A percentile compares a stretch with the other conserved stretches of the same genome.
Conservation (phyloP, 2,329 filamentous ascomycete genomes). For the Epichloe typhina region DNA sequence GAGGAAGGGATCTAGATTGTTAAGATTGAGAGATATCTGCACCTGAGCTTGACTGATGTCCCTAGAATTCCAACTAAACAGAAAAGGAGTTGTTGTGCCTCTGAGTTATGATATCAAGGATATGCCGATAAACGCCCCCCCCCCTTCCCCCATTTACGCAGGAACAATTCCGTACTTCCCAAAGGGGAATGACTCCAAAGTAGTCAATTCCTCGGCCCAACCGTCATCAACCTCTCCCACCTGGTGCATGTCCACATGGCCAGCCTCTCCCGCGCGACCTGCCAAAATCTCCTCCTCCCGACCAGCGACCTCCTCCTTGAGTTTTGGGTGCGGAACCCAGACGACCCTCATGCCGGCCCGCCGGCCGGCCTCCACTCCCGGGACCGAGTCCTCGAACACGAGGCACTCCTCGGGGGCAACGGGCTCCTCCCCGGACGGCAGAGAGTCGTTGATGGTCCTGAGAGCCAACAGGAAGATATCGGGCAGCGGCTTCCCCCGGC, state of each 20-base stretch:
- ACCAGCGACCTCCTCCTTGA: constrained; percentile 63
- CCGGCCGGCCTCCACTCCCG: constrained; percentile 79
- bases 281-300: constrained; percentile 73
- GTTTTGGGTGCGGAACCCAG: constrained; percentile 76
- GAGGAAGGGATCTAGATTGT: too few species aligned
- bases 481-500: constrained; percentile 88
- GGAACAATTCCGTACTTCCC: constrained; percentile 45
- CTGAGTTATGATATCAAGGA: too few species aligned
- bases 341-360: constrained; percentile 89
- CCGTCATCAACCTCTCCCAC: constrained; percentile 45
- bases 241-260: constrained; percentile 38
- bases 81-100: too few species aligned
- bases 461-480: constrained; percentile 90
- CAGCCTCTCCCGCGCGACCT: constrained; percentile 60
- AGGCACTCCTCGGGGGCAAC: constrained; percentile 74
- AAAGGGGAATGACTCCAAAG: constrained; percentile 43
- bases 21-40: too few species aligned
- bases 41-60: too few species aligned
- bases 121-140: too few species aligned
- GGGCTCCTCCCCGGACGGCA: constrained; percentile 48
- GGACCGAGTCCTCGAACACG: constrained; percentile 92
- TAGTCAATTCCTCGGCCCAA: constrained; percentile 43
- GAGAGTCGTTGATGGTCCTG: constrained; percentile 65
- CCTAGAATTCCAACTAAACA: too few species aligned
- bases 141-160: background rate